Evolutionary conservation across 768 basidiomycete genomes (phyloP).

Genomic region (Tremella yokohamensis): DNA sequence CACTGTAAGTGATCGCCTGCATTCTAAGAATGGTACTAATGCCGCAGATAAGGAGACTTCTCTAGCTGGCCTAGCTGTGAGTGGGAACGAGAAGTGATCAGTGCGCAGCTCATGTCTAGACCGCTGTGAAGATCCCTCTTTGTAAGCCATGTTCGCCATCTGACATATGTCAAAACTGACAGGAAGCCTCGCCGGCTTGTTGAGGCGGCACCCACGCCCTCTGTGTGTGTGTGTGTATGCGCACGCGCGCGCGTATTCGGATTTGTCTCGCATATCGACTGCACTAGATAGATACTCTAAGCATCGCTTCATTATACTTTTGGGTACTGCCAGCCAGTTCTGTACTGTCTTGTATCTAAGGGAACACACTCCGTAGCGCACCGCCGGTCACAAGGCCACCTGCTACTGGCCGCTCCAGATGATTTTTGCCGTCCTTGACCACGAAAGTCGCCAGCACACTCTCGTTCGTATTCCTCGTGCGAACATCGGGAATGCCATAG

Average conservation of each 20-base stretch:
- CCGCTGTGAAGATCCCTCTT: slow-evolving; percentile 39
- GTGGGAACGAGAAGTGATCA: slow-evolving; percentile 7
- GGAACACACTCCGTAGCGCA: slow-evolving; percentile 21
- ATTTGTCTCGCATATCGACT: too few relatives aligned
- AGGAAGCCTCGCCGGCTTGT: slow-evolving; percentile 30
- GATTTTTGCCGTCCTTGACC: slow-evolving; percentile 54
- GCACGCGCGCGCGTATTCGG: too few relatives aligned
- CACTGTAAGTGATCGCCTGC: slow-evolving; percentile 20
- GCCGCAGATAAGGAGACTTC: slow-evolving; percentile 76
- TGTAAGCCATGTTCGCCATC: slow-evolving; percentile 18
- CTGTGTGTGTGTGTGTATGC: too few relatives aligned
- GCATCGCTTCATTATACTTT: too few relatives aligned
- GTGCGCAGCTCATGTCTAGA: slow-evolving; percentile 12
- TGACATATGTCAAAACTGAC: neutral
- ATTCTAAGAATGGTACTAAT: slow-evolving; percentile 1
- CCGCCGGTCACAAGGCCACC: slow-evolving; percentile 56
- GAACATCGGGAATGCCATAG: slow-evolving; percentile 57
- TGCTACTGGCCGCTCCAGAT: slow-evolving; percentile 57
- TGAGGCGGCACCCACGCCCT: slow-evolving; percentile 1
- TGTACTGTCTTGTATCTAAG: too few relatives aligned
- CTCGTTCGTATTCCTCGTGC: slow-evolving; percentile 11
- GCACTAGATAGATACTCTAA: too few relatives aligned
- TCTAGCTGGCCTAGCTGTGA: slow-evolving; percentile 61
- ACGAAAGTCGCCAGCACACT: slow-evolving; percentile 18
- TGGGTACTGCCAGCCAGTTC: too few relatives aligned